Evolutionary conservation across 306 rosid species (phyloP), one percentile per base, ranked within the genome.

Genomic region (Vigna unguiculata): DNA sequence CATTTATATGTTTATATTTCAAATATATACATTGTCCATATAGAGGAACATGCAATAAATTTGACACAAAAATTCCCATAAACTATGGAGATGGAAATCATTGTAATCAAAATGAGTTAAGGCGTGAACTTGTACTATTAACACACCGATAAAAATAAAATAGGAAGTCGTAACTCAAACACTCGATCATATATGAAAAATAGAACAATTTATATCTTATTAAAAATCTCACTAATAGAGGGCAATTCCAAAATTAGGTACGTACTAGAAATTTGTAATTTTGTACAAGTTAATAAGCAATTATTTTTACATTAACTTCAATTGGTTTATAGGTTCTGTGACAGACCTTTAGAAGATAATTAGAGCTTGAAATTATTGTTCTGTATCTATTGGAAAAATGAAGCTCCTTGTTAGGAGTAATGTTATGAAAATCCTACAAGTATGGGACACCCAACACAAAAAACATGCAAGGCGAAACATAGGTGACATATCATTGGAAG

Each of bases 101-200:
- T 75, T 49, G 64, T 49, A 10, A 52, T 63, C 79, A 51, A 62
- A 75, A 74, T 47, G 62, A 75, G 57, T 60, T 47, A 61, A 14
- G 69, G 19, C 72, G 36, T 32, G 51, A 34, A 62, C 63, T 48
- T 9, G 6, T 25, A 34, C 51, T 20, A 24, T 55, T 22, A 63
- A 34, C 11, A 28, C n/a, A 38, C 40, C 43, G 9, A 55, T 10
- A 48, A 49, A n/a, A 54, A 28, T 25, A 25, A 69, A 25, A 25
- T 9, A 48, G 45, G 28, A 48, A 69, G 60, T 6, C 3, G 48
- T 19, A 49, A 49, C 28, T 49, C 7, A 51, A 51, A 48, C 48
- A 11, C 7, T n/a, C 30, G 1, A 24, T 24, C 30, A 70, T 65
- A 52, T 32, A 28, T 30, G 32, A 13, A 70, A 28, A 13, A 59